phyloP scores from a whole-genome alignment of 345 rosid genomes.

The Lumnitzera littorea region DNA sequence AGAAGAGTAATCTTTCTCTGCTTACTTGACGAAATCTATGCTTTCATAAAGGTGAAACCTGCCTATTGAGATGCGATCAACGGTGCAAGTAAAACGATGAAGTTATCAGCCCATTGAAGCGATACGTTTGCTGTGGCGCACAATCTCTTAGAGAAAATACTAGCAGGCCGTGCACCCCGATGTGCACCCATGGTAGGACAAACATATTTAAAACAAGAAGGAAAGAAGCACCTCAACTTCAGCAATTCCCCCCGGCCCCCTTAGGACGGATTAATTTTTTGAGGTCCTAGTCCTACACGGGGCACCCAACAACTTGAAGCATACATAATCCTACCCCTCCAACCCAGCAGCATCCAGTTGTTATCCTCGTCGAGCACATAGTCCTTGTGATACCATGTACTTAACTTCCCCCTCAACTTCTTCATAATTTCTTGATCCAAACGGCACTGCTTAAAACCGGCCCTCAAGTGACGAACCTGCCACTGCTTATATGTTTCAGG shows the following conservation, averaged over 20 bases:
- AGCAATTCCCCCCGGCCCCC: not conserved
- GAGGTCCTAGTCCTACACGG: constrained; percentile 15
- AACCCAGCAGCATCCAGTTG: constrained; percentile 75
- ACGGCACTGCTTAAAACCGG: constrained; percentile 55
- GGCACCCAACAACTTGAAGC: constrained; percentile 74
- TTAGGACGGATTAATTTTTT: not conserved
- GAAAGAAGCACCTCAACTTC: no score
- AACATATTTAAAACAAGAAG: no score
- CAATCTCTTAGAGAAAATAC: no score
- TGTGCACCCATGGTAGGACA: no score
- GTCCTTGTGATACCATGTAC: constrained; percentile 53
- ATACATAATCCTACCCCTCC: constrained; percentile 75
- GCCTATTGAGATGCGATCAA: no score
- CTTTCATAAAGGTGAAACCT: no score
- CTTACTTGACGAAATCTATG: no score
- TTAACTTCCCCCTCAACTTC: constrained; percentile 23
- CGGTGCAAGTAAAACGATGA: no score
- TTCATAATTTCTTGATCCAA: constrained; percentile 39
- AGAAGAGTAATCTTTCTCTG: no score
- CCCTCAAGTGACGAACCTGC: constrained; percentile 52
- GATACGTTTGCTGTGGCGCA: no score
- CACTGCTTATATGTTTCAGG: constrained; percentile 84
- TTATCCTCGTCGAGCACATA: constrained; percentile 54
- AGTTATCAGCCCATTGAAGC: no score
- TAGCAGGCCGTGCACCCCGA: no score